Evolutionary conservation across 345 rosid genomes (phyloP).

Genomic region (Populus davidiana): DNA sequence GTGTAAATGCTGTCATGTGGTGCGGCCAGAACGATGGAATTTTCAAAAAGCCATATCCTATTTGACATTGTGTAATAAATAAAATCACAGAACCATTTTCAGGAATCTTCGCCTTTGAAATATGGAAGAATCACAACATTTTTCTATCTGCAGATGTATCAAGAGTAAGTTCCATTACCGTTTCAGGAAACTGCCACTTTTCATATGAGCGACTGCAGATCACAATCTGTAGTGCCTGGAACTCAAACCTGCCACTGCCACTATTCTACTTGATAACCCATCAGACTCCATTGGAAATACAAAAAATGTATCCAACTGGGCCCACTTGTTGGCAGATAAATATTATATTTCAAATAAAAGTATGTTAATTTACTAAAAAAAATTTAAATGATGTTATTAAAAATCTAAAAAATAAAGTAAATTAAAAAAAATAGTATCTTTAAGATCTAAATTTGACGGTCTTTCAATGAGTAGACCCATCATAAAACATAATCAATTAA

Average conservation of each 20-base stretch:
- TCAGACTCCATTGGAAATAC: neutral
- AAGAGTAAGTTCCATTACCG: neutral
- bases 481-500: too few species aligned
- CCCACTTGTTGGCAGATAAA: too few species aligned
- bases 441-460: too few species aligned
- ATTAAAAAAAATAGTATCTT: too few species aligned
- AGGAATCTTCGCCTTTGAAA: neutral
- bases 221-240: neutral
- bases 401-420: too few species aligned
- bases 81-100: neutral
- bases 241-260: neutral
- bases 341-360: too few species aligned
- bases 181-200: slow-evolving; percentile 21
- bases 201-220: neutral
- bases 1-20: neutral
- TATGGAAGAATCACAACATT: neutral
- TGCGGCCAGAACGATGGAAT: neutral
- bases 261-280: neutral
- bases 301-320: too few species aligned
- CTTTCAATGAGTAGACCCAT: too few species aligned
- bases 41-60: neutral
- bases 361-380: too few species aligned
- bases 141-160: neutral
- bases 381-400: too few species aligned
- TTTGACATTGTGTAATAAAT: neutral